Base-by-base conservation (phyloP, 2,329 filamentous ascomycete species). In the Pestalotiopsis sp. region DNA sequence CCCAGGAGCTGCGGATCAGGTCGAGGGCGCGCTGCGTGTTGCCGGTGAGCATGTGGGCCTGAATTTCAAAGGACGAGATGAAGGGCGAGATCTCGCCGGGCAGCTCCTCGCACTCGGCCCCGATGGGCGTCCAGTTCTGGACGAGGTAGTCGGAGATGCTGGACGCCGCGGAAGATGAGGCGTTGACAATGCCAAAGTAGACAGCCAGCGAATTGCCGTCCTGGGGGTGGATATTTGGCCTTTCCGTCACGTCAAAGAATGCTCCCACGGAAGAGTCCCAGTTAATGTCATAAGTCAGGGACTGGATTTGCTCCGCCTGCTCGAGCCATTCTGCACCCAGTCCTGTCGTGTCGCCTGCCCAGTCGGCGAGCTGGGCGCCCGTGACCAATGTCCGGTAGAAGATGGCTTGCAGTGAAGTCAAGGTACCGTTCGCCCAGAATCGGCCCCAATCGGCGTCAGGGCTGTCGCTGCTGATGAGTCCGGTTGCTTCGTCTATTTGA, bases 121-220 rank as follows among this genome's bases (percentile, higher is more conserved):
- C 88, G 64, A 89, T 85, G 3, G 83, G 80, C 0, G 81, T 84
- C 88, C 87, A 90, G 75, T 87, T 88, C 6, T 80, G 73, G 1
- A 81, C 81, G 3, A 89, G 80, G 13, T 75, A 77, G 2, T 78
- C 71, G 2, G 84, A 84, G 61, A 89, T 85, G 20, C 72, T 73
- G 36, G 79, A 73, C 9, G 82, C 77, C 58, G 76, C 56, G 9
- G 72, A 75, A 23, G 75, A 78, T 7, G 77, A 71, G 23, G 76
- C 71, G 68, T 79, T 73, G 3, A 83, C 77, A 3, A 89, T 74
- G 2, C 80, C 81, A 68, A 86, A 86, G 52, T 86, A 77, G 3
- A 89, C 77, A 0, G 87, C 83, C 76, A 90, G 82, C 66, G 84
- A 82, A 76, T 91, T 91, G 13, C 84, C 87, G 70, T 90, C 88